Evolutionary conservation across 371 early-diverging fungal genomes (phyloP), one percentile per base, ranked within the genome.

Genomic region (Cladochytrium tenue): DNA sequence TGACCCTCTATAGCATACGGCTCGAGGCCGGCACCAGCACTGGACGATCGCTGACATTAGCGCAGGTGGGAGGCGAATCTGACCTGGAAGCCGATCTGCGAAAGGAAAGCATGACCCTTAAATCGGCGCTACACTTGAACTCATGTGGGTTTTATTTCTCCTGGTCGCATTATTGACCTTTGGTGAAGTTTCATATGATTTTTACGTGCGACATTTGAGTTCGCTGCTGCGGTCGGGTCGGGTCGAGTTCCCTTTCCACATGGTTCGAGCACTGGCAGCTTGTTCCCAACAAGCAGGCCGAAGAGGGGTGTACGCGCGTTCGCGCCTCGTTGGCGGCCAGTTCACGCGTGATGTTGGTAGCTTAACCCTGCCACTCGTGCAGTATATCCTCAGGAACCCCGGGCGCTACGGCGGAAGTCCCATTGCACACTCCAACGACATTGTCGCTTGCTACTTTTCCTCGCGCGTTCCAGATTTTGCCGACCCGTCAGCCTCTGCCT

Each of bases 81-180:
- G 83, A 81, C 31, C 80, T 79, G 28, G 75, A 81, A 26, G 79
- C 82, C 26, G 82, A 82, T 30, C 85, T 91, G 66, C 78, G 82
- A 51, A 68, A 70, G 2, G 92, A 92, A 65, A 89, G 92, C 67
- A 83, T 80, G 5, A 76, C 76, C 34, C 83, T 89, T 64, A 91
- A 90, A 69, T 83, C 82, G 51, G 66, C 78, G 5, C 85, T 91
- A 23, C 93, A 92, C 63, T 84, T 92, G 58, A 89, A 90, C 65
- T 92, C 92, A 20, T 93, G 79, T 80, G 67, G 72, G 72, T 60
- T 13, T 25, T 35, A 32, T 33, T 66, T 62, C 32, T 56, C 7
- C 32, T 34, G 28, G 25, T 57, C 32, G 13, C 3, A 27, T 1
- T 66, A 34, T 27, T 30, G 32, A 23, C 0, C 34, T 62, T 43